Evolutionary conservation across 495 filamentous ascomycete genomes (phyloP).

Genomic region (Jackrogersella multiformis): DNA sequence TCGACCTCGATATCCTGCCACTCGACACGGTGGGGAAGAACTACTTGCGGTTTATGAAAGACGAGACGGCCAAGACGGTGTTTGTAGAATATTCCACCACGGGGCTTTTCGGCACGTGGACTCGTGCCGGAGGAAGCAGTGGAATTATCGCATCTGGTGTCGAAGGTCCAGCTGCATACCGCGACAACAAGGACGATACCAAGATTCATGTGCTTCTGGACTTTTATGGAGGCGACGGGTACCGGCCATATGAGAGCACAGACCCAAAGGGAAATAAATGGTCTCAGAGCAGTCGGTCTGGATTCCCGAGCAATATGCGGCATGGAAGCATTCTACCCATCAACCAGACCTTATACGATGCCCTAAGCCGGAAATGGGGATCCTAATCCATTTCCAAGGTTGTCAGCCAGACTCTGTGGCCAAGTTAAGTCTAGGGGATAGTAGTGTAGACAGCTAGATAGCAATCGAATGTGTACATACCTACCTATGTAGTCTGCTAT

Average conservation of each 20-base stretch:
- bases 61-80: conserved; percentile 61
- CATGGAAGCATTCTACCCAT: conserved; percentile 61
- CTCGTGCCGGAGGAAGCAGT: conserved; percentile 52
- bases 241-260: conserved; percentile 57
- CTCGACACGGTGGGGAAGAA: conserved; percentile 44
- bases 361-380: conserved; percentile 53
- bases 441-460: no score
- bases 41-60: conserved; percentile 63
- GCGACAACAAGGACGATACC: conserved; percentile 53
- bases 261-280: conserved; percentile 55
- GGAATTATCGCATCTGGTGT: conserved; percentile 57
- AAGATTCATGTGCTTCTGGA: conserved; percentile 61
- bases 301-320: conserved; percentile 57
- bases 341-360: conserved; percentile 51
- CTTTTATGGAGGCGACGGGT: conserved; percentile 62
- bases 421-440: no score
- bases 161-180: conserved; percentile 60
- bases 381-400: no score
- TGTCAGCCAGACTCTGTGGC: no score
- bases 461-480: no score
- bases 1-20: conserved; percentile 55
- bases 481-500: no score
- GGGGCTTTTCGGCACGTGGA: conserved; percentile 63
- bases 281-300: conserved; percentile 50
- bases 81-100: conserved; percentile 57